Percentiles rank a stretch among this genome's conserved stretches.
These are phyloP conservation scores for Solanum boliviense DNA, from an alignment of 257 asterid genomes.

Conservation along the genomic window DNA sequence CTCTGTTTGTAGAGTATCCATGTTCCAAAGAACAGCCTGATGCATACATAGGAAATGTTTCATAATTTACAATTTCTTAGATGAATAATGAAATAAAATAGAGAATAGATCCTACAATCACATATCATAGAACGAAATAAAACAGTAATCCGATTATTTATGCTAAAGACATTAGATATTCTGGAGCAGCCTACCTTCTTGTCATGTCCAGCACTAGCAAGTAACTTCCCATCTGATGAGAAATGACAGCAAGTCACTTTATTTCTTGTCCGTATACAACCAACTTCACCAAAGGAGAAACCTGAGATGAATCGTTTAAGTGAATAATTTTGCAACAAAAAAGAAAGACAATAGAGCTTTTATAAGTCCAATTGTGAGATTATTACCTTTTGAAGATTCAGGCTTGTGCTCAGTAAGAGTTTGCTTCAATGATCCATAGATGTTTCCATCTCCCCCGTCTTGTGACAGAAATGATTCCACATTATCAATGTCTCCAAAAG, in stretches of 20 bases:
- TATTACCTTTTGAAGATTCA: constrained; percentile 6
- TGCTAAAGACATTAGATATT: neutral
- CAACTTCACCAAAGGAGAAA: constrained; percentile 54
- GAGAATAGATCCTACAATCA: neutral
- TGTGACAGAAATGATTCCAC: constrained; percentile 91
- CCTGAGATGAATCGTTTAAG: neutral
- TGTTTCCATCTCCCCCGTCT: constrained; percentile 40
- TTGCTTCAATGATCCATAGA: constrained; percentile 14
- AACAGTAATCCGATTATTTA: neutral
- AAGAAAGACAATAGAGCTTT: neutral
- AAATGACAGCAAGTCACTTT: constrained; percentile 76
- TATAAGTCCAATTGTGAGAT: neutral
- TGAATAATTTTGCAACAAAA: neutral
- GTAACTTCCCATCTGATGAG: constrained; percentile 73
- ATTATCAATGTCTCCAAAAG: constrained; percentile 89
- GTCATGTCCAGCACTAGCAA: constrained; percentile 82
- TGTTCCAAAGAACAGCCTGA: constrained; percentile 16
- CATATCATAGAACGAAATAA: neutral
- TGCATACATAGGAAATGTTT: neutral
- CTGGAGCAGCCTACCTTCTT: constrained; percentile 35
- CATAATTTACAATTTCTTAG: neutral
- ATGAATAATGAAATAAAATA: neutral
- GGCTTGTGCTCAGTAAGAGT: constrained; percentile 25
- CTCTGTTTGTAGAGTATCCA: constrained; percentile 9
- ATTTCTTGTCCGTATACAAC: constrained; percentile 63